Evolutionary conservation across 2,329 filamentous ascomycete species (phyloP).

Genomic region (Paracoccidioides brasiliensis): DNA sequence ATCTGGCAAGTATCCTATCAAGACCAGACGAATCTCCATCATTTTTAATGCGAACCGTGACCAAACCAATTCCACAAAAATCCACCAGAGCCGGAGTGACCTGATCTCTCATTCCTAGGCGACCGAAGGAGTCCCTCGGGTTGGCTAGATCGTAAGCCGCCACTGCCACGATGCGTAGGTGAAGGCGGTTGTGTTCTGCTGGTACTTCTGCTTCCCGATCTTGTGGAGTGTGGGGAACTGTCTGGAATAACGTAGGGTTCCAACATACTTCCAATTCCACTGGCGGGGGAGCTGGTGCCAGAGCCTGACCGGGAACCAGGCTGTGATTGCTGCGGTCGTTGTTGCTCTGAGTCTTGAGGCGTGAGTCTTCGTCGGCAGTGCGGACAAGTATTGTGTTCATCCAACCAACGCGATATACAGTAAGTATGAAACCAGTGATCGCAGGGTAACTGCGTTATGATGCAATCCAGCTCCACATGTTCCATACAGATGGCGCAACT

Average conservation of each 20-base stretch:
- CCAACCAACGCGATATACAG: conserved; percentile 73
- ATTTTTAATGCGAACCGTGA: not conserved
- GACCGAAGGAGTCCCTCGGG: not conserved
- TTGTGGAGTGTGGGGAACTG: not conserved
- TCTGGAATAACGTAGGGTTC: not conserved
- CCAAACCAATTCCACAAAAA: not conserved
- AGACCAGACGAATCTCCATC: too few species aligned
- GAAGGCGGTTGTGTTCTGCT: not conserved
- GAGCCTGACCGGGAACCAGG: not conserved
- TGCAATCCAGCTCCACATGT: conserved; percentile 56
- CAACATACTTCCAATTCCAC: not conserved
- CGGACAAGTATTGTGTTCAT: conserved; percentile 85
- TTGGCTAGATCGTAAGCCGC: not conserved
- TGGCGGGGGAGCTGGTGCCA: not conserved
- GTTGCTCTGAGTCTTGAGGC: conserved; percentile 18
- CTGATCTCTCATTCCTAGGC: not conserved
- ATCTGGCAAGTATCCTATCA: too few species aligned
- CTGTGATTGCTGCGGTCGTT: conserved; percentile 28
- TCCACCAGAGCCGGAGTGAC: not conserved
- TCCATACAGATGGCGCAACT: conserved; percentile 97
- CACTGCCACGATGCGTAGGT: not conserved
- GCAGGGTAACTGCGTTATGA: conserved; percentile 69
- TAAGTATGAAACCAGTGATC: conserved; percentile 85
- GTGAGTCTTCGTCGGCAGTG: conserved; percentile 33
- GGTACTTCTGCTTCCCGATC: not conserved